phyloP scores from a whole-genome alignment of 2,329 filamentous ascomycete species.

The Penicillium oxalicum region DNA sequence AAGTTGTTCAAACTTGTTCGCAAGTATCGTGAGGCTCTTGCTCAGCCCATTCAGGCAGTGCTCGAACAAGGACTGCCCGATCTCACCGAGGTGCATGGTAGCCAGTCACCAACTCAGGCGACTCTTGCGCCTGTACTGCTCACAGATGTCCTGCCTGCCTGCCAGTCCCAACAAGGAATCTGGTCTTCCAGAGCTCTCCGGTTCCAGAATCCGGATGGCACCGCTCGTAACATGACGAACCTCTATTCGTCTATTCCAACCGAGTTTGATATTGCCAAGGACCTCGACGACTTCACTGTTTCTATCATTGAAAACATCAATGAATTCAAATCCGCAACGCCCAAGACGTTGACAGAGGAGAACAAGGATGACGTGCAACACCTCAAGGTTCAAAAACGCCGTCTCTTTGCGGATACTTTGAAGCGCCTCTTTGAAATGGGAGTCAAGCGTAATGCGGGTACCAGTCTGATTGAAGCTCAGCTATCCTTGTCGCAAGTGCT shows the following conservation, averaged over 20 bases:
- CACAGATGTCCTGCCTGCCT: slow-evolving; percentile 29
- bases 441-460: slow-evolving; percentile 73
- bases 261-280: slow-evolving; percentile 51
- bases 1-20: slow-evolving; percentile 87
- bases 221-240: slow-evolving; percentile 67
- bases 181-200: slow-evolving; percentile 53
- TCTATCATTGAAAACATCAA: slow-evolving; percentile 62
- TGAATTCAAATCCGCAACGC: slow-evolving; percentile 78
- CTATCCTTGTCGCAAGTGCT: slow-evolving; percentile 65
- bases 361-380: slow-evolving; percentile 81
- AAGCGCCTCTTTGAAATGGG: slow-evolving; percentile 84
- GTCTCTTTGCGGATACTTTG: slow-evolving; percentile 81
- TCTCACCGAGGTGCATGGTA: slow-evolving; percentile 28
- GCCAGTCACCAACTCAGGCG: slow-evolving; percentile 7
- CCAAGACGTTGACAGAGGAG: slow-evolving; percentile 72
- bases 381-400: slow-evolving; percentile 83
- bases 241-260: slow-evolving; percentile 51
- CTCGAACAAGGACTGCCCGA: slow-evolving; percentile 30
- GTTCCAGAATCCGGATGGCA: slow-evolving; percentile 64
- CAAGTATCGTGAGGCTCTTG: slow-evolving; percentile 77
- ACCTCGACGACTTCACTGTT: slow-evolving; percentile 62
- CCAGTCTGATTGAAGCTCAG: slow-evolving; percentile 67
- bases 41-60: slow-evolving; percentile 65
- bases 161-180: slow-evolving; percentile 21
- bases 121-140: slow-evolving; percentile 17